phyloP scores from a whole-genome alignment of 495 filamentous ascomycete species.

The Daldinia bambusicola region DNA sequence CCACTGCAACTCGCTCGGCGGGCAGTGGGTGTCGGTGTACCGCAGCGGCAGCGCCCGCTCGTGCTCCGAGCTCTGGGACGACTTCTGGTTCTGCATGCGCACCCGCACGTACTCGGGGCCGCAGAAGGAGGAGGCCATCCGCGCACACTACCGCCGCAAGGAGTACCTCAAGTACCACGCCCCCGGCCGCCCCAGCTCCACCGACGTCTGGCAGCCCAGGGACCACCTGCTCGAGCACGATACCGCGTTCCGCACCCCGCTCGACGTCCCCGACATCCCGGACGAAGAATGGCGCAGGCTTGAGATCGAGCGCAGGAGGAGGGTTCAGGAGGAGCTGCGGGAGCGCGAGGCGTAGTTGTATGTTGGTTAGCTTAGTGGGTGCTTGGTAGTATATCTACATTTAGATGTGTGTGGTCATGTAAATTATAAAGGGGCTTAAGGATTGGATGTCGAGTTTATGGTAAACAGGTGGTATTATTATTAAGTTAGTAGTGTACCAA shows the following conservation, averaged over 20 bases:
- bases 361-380: too few species aligned
- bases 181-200: slow-evolving; percentile 73
- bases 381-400: background rate
- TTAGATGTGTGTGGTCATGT: background rate
- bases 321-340: slow-evolving; percentile 44
- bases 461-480: background rate
- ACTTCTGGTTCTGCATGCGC: slow-evolving; percentile 97
- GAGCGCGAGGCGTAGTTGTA: slow-evolving; percentile 32
- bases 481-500: background rate
- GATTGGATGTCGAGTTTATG: background rate
- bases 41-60: slow-evolving; percentile 77
- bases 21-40: slow-evolving; percentile 84
- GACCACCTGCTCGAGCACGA: slow-evolving; percentile 57
- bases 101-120: slow-evolving; percentile 64
- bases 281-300: slow-evolving; percentile 68
- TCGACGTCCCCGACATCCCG: slow-evolving; percentile 63
- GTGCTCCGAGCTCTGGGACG: slow-evolving; percentile 83
- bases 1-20: slow-evolving; percentile 93
- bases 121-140: slow-evolving; percentile 66
- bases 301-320: slow-evolving; percentile 63
- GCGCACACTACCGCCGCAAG: slow-evolving; percentile 72
- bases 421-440: background rate
- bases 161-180: slow-evolving; percentile 78
- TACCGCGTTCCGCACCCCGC: slow-evolving; percentile 55
- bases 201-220: slow-evolving; percentile 90